These are phyloP conservation scores for Linum lewisii DNA, from an alignment of 345 rosid genomes.

Conservation along the genomic window DNA sequence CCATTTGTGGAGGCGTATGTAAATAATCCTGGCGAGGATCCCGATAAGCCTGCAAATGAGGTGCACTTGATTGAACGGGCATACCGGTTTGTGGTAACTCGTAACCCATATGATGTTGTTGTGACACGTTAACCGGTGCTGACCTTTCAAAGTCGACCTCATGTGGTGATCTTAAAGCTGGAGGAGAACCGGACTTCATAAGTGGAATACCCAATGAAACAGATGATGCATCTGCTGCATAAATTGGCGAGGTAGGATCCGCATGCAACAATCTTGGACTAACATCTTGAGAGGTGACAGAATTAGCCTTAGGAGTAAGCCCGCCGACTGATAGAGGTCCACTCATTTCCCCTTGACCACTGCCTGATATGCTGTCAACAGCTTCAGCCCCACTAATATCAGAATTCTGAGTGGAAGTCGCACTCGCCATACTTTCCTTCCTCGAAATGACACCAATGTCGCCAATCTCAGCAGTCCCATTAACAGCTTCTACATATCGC, in stretches of 20 bases:
- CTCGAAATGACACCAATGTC: slow-evolving; percentile 23
- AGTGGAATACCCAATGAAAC: slow-evolving; percentile 30
- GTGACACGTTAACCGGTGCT: slow-evolving; percentile 20
- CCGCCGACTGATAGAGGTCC: slow-evolving; percentile 25
- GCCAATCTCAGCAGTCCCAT: slow-evolving; percentile 37
- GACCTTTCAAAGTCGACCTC: slow-evolving; percentile 38
- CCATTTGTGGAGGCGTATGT: slow-evolving; percentile 33
- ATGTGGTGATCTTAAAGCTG: slow-evolving; percentile 23
- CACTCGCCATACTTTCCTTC: slow-evolving; percentile 62
- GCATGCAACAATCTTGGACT: slow-evolving; percentile 19
- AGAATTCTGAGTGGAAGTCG: slow-evolving; percentile 55
- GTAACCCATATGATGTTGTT: slow-evolving; percentile 36
- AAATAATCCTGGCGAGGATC: slow-evolving; percentile 35
- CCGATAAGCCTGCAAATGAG: slow-evolving; percentile 26
- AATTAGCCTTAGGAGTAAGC: slow-evolving; percentile 29
- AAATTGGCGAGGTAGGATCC: slow-evolving; percentile 22
- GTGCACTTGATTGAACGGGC: slow-evolving; percentile 19
- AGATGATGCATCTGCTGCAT: slow-evolving; percentile 35
- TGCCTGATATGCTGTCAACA: slow-evolving; percentile 27
- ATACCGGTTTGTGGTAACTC: slow-evolving; percentile 30
- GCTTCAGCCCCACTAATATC: slow-evolving; percentile 47
- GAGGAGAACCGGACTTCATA: slow-evolving; percentile 28
- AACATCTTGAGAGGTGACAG: slow-evolving; percentile 20
- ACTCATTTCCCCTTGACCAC: slow-evolving; percentile 30
- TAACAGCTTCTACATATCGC: slow-evolving; percentile 65